Conservation (phyloP, 164 flowering plant genomes). For the Vitis rupestris region DNA sequence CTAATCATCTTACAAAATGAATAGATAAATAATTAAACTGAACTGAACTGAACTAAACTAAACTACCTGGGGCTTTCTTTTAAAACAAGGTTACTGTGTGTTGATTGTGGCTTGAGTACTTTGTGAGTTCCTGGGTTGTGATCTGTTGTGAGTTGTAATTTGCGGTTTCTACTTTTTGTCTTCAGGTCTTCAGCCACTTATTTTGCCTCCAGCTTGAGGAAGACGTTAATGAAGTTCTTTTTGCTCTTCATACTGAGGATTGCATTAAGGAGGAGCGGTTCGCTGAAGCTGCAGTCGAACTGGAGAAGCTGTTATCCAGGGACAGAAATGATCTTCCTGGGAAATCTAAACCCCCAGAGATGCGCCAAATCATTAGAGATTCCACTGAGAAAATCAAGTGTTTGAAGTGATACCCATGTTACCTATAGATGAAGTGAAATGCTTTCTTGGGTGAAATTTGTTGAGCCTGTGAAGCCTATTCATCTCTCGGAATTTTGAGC, state of each 20-base stretch:
- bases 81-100: too few species aligned
- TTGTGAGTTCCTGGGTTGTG: too few species aligned
- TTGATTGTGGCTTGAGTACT: too few species aligned
- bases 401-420: slow-evolving; percentile 25
- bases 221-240: slow-evolving; percentile 81
- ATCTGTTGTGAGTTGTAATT: background rate
- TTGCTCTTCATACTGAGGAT: slow-evolving; percentile 52
- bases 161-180: slow-evolving; percentile 4
- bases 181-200: slow-evolving; percentile 71
- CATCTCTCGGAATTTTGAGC: background rate
- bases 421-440: background rate
- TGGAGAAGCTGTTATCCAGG: slow-evolving; percentile 37
- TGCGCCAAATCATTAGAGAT: slow-evolving; percentile 40
- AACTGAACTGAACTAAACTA: too few species aligned
- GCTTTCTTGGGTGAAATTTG: background rate
- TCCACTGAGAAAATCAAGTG: slow-evolving; percentile 50
- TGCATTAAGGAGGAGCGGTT: slow-evolving; percentile 37
- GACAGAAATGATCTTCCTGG: too few species aligned
- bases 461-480: background rate
- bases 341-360: slow-evolving; percentile 38
- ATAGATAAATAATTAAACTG: too few species aligned
- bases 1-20: too few species aligned
- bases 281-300: slow-evolving; percentile 43
- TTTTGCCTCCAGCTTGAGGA: slow-evolving; percentile 75
- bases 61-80: too few species aligned